These are phyloP conservation scores for Acanthamoeba healyi DNA, from an alignment of 208 protist species.

Conservation along the genomic window DNA sequence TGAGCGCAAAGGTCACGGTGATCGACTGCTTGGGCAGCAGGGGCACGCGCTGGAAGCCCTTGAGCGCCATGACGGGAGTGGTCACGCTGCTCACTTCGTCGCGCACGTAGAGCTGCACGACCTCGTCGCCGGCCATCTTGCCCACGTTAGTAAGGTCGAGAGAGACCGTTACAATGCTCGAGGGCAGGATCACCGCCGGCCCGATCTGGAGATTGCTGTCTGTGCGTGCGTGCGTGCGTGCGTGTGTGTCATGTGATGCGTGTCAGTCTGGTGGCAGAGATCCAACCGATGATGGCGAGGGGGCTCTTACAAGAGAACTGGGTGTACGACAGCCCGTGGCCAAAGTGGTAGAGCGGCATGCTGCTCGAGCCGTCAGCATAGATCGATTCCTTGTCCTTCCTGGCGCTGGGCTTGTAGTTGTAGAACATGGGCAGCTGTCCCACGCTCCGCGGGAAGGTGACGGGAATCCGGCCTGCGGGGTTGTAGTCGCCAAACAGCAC, in stretches of 20 bases:
- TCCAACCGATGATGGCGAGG: too few relatives aligned
- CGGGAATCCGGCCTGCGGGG: not conserved
- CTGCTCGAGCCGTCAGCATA: conserved; percentile 10
- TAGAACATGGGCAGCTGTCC: conserved; percentile 38
- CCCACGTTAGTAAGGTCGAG: not conserved
- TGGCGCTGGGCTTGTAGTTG: conserved; percentile 54
- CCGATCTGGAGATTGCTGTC: not conserved
- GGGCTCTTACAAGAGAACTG: not conserved
- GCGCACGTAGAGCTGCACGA: conserved; percentile 10
- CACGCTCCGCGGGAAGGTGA: not conserved
- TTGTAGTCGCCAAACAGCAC: conserved; percentile 19
- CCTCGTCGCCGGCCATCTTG: conserved; percentile 4
- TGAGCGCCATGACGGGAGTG: not conserved
- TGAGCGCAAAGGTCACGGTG: not conserved
- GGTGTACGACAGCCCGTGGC: conserved; percentile 13
- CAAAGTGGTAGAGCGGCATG: conserved; percentile 9
- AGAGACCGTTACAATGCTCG: not conserved
- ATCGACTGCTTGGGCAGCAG: not conserved
- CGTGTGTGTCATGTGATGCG: too few relatives aligned
- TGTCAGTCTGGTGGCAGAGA: too few relatives aligned
- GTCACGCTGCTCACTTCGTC: conserved; percentile 46
- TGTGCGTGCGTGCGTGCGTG: not conserved
- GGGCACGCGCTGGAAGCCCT: not conserved
- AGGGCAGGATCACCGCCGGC: not conserved
- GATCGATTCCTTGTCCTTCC: not conserved